Evolutionary conservation across 2,329 filamentous ascomycete species (phyloP).

Genomic region (Cladosporium sp.): DNA sequence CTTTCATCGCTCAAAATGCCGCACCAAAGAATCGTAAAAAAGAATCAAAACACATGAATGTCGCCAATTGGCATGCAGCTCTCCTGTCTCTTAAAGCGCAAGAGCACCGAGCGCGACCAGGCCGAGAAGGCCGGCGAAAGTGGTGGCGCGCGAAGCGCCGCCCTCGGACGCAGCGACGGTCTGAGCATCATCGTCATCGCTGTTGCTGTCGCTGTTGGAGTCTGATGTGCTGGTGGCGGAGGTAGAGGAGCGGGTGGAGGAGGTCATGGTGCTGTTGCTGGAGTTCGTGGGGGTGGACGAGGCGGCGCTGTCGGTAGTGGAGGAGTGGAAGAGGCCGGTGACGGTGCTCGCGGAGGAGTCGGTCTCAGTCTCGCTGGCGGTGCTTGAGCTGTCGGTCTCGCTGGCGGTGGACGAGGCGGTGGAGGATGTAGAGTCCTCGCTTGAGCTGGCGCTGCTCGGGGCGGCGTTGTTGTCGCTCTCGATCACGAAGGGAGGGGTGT

Average conservation of each 20-base stretch:
- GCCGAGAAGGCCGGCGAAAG: conserved; percentile 24
- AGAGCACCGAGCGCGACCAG: conserved; percentile 26
- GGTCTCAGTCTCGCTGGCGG: not conserved
- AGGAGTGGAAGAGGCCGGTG: conserved; percentile 21
- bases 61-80: not conserved
- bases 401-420: not conserved
- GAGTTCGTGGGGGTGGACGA: conserved; percentile 15
- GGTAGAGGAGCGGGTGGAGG: conserved; percentile 5
- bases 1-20: not conserved
- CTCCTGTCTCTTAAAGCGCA: conserved; percentile 19
- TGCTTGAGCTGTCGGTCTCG: not conserved
- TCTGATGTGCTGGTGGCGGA: conserved; percentile 4
- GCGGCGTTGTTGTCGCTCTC: conserved; percentile 11
- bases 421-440: not conserved
- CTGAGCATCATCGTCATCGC: no score
- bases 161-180: not conserved
- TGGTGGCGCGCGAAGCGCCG: conserved; percentile 21
- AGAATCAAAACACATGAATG: not conserved
- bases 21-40: not conserved
- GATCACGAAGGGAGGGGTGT: conserved; percentile 46
- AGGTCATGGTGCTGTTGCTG: conserved; percentile 8
- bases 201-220: not conserved
- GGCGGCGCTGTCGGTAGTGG: conserved; percentile 21
- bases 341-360: conserved; percentile 20
- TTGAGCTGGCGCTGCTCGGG: conserved; percentile 10